phyloP scores from a whole-genome alignment of 192 early-diverging fungal genomes.

The Backusella tuberculispora region DNA sequence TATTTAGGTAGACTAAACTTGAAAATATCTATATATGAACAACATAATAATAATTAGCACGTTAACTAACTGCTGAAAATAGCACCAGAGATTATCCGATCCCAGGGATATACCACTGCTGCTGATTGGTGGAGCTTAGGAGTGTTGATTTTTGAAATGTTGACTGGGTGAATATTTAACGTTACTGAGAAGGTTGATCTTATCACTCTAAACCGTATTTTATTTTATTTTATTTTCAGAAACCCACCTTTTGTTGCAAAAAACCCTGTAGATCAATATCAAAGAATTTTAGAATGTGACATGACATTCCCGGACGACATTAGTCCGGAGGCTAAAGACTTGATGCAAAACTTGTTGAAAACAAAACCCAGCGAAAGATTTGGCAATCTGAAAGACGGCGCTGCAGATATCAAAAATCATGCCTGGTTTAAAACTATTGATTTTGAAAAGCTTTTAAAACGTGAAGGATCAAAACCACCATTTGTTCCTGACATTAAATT shows the following conservation, averaged over 20 bases:
- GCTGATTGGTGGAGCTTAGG: conserved; percentile 98
- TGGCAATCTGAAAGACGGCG: conserved; percentile 52
- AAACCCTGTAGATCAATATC: conserved; percentile 86
- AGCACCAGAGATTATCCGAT: conserved; percentile 90
- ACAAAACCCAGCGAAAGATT: conserved; percentile 77
- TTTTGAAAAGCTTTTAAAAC: conserved; percentile 48
- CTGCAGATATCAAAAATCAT: conserved; percentile 83
- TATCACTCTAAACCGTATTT: conserved; percentile 1
- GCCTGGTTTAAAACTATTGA: conserved; percentile 68
- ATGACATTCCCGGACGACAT: conserved; percentile 77
- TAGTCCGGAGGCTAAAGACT: conserved; percentile 67
- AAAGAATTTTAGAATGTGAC: conserved; percentile 80
- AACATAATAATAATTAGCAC: neutral
- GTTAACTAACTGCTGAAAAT: conserved; percentile 54
- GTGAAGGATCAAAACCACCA: conserved; percentile 47
- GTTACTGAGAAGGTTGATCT: neutral
- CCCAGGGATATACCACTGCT: conserved; percentile 77
- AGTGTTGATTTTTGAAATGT: conserved; percentile 88
- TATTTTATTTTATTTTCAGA: conserved; percentile 40
- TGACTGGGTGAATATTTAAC: conserved; percentile 38
- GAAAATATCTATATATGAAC: neutral
- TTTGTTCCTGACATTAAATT: conserved; percentile 52
- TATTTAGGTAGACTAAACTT: neutral
- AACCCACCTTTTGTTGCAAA: conserved; percentile 88
- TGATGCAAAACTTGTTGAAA: conserved; percentile 75